Conservation (phyloP, 2,329 filamentous ascomycete genomes). For the Emmonsia crescens region DNA sequence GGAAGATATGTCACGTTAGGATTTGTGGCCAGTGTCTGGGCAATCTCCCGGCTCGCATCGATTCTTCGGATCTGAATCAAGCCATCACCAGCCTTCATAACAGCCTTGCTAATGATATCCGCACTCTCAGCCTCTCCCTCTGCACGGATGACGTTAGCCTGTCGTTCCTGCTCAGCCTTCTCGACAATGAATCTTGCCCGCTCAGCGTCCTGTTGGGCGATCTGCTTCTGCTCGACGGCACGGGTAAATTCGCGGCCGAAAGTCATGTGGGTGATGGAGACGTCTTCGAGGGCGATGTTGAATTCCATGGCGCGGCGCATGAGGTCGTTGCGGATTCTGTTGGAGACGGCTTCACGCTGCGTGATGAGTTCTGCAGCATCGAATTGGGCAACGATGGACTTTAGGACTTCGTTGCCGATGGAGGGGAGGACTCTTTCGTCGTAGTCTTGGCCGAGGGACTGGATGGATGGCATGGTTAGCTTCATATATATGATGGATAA, state of each 20-base stretch:
- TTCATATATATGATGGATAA: not conserved
- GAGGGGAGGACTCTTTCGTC: conserved; percentile 96
- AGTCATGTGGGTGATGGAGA: conserved; percentile 99
- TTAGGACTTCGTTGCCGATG: conserved; percentile 98
- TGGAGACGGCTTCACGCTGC: conserved; percentile 90
- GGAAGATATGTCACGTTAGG: conserved; percentile 95
- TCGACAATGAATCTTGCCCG: conserved; percentile 96
- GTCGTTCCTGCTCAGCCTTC: conserved; percentile 95
- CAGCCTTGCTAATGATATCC: conserved; percentile 87
- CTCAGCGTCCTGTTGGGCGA: conserved; percentile 97
- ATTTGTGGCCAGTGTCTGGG: conserved; percentile 75
- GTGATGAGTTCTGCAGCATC: conserved; percentile 98
- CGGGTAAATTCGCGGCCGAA: conserved; percentile 98
- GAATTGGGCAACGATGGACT: conserved; percentile 97
- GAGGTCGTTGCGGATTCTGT: conserved; percentile 86
- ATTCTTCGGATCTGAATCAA: conserved; percentile 94
- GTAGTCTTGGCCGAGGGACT: conserved; percentile 97
- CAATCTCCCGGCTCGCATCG: conserved; percentile 93
- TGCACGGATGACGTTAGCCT: conserved; percentile 95
- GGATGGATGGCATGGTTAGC: conserved; percentile 4
- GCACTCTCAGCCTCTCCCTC: conserved; percentile 97
- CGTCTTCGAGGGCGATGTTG: conserved; percentile 97
- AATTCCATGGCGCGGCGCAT: conserved; percentile 90
- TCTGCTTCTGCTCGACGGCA: conserved; percentile 99
- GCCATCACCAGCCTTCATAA: conserved; percentile 86